These are phyloP conservation scores for Malus orientalis DNA, from an alignment of 306 rosid genomes.

Conservation along the genomic window DNA sequence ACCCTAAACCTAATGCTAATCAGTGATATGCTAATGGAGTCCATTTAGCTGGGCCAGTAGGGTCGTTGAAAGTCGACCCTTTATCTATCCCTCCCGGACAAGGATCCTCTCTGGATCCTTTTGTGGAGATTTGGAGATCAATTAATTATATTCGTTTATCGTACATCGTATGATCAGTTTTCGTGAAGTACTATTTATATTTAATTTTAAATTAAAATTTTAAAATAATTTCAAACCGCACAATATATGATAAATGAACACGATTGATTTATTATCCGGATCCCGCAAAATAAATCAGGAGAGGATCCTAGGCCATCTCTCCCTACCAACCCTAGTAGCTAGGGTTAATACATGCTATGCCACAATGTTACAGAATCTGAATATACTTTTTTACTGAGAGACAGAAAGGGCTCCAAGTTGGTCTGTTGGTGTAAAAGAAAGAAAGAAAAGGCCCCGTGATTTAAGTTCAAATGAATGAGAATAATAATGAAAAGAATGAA, in stretches of 20 bases:
- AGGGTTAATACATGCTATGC: not conserved
- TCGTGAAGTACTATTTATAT: no score
- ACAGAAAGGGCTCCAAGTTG: constrained; percentile 16
- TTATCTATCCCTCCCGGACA: constrained; percentile 14
- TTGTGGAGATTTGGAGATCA: fast-evolving
- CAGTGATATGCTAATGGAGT: not conserved
- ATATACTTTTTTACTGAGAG: not conserved
- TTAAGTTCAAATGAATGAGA: constrained; percentile 19
- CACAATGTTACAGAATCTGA: not conserved
- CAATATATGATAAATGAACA: fast-evolving
- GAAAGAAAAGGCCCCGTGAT: not conserved
- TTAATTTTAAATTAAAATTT: no score
- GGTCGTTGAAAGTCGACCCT: not conserved
- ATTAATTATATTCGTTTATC: no score
- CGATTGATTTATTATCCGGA: fast-evolving
- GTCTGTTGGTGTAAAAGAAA: constrained; percentile 10
- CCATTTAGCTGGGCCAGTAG: not conserved
- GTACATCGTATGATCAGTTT: no score
- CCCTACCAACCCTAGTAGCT: constrained; percentile 20
- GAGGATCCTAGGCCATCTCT: not conserved
- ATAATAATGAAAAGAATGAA: constrained; percentile 15
- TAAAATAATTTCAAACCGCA: no score
- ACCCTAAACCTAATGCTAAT: not conserved
- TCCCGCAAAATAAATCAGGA: no score
- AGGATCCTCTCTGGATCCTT: no score